Evolutionary conservation across 371 early-diverging fungal genomes (phyloP).

Genomic region (Sporodiniella umbellata): DNA sequence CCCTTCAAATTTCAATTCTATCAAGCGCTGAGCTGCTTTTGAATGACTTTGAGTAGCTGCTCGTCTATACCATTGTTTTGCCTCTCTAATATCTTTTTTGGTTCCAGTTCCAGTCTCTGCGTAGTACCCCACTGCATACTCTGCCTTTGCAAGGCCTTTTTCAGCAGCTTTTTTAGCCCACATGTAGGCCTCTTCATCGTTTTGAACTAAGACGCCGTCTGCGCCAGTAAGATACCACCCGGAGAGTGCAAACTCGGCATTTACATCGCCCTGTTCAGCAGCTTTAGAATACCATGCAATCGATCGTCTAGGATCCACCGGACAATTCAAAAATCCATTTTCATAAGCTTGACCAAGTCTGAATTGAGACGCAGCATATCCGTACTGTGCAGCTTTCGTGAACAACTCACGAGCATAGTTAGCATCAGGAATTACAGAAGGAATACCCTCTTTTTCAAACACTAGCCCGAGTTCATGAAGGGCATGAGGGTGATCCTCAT

Average conservation of each 20-base stretch:
- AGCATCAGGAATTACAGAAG: conserved; percentile 77
- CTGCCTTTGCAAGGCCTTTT: conserved; percentile 77
- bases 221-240: conserved; percentile 92
- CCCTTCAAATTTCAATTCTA: conserved; percentile 69
- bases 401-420: conserved; percentile 87
- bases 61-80: conserved; percentile 73
- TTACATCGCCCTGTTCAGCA: conserved; percentile 82
- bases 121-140: conserved; percentile 87
- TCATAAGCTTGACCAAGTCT: conserved; percentile 93
- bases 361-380: conserved; percentile 92
- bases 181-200: conserved; percentile 79
- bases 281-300: conserved; percentile 96
- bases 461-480: conserved; percentile 89
- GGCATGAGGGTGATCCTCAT: conserved; percentile 89
- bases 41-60: conserved; percentile 74
- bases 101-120: conserved; percentile 80
- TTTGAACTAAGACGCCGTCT: conserved; percentile 74
- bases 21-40: conserved; percentile 72
- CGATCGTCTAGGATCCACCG: conserved; percentile 84
- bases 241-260: conserved; percentile 80
- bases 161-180: conserved; percentile 90
- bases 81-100: conserved; percentile 64
- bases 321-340: conserved; percentile 87
- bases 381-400: conserved; percentile 88
- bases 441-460: conserved; percentile 81